Conservation (phyloP, 768 basidiomycete genomes). For the Xerocomellus intermedius region DNA sequence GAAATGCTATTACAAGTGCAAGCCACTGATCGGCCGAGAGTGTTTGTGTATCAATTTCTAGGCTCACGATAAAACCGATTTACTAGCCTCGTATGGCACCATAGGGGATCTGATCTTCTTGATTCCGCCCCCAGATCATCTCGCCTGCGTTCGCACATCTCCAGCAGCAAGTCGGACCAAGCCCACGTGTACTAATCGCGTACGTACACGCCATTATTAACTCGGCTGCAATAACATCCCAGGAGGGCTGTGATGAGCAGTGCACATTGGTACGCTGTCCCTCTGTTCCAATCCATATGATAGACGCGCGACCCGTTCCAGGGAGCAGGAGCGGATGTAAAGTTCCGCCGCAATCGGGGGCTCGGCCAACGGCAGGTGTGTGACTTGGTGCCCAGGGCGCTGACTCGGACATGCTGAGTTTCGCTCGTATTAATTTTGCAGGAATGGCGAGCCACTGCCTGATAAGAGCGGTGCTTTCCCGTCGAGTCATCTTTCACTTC, state of each 20-base stretch:
- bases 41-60: no score
- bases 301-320: conserved; percentile 10
- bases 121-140: no score
- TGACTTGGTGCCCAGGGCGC: conserved; percentile 16
- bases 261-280: conserved; percentile 8
- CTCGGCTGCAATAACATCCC: background rate
- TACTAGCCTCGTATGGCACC: no score
- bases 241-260: conserved; percentile 20
- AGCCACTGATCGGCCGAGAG: no score
- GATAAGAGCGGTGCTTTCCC: conserved; percentile 19
- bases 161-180: no score
- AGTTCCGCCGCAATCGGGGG: conserved; percentile 25
- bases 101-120: no score
- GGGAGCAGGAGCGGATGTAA: background rate
- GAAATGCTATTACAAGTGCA: no score
- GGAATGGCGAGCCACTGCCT: conserved; percentile 22
- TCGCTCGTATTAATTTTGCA: conserved; percentile 23
- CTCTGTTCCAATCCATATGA: background rate
- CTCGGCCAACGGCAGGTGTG: conserved; percentile 9
- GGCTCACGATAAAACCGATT: no score
- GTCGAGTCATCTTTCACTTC: conserved; percentile 17
- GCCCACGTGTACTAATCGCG: no score
- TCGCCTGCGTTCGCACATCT: no score
- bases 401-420: conserved; percentile 16
- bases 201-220: no score